Conservation (phyloP, 192 early-diverging fungal genomes). For the Phycomyces blakesleeanus region DNA sequence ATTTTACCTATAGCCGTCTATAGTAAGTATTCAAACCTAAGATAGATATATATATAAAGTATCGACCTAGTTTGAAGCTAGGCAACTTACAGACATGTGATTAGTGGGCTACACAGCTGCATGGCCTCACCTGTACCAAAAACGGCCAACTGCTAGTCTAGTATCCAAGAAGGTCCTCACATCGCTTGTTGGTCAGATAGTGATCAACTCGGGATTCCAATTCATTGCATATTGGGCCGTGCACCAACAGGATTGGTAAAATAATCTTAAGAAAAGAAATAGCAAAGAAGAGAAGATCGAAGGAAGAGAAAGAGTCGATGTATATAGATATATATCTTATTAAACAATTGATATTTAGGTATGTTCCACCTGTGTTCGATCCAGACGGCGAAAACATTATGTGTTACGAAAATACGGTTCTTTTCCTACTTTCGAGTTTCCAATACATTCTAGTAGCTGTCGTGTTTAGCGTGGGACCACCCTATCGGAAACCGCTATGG, state of each 20-base stretch:
- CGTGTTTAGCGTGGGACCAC: slow-evolving; percentile 94
- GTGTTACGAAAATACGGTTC: slow-evolving; percentile 86
- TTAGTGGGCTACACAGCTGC: slow-evolving; percentile 88
- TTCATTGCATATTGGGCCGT: slow-evolving; percentile 66
- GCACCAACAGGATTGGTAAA: slow-evolving; percentile 74
- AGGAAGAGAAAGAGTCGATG: too few relatives aligned
- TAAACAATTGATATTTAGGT: slow-evolving; percentile 26
- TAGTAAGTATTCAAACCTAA: slow-evolving; percentile 38
- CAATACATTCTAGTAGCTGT: slow-evolving; percentile 91
- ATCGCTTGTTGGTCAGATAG: slow-evolving; percentile 84
- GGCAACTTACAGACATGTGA: neutral
- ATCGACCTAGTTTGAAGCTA: neutral
- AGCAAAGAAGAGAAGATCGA: too few relatives aligned
- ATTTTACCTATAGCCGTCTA: slow-evolving; percentile 84
- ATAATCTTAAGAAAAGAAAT: too few relatives aligned
- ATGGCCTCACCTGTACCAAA: slow-evolving; percentile 63
- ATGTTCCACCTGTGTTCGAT: slow-evolving; percentile 54
- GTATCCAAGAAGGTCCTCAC: slow-evolving; percentile 88
- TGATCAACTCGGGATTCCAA: slow-evolving; percentile 83
- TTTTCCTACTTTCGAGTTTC: slow-evolving; percentile 88
- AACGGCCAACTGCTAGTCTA: slow-evolving; percentile 87
- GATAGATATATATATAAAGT: neutral
- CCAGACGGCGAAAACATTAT: slow-evolving; percentile 64
- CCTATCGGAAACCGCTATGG: slow-evolving; percentile 85
- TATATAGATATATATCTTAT: neutral